phyloP scores from a whole-genome alignment of 495 filamentous ascomycete genomes.

The Jackrogersella multiformis region DNA sequence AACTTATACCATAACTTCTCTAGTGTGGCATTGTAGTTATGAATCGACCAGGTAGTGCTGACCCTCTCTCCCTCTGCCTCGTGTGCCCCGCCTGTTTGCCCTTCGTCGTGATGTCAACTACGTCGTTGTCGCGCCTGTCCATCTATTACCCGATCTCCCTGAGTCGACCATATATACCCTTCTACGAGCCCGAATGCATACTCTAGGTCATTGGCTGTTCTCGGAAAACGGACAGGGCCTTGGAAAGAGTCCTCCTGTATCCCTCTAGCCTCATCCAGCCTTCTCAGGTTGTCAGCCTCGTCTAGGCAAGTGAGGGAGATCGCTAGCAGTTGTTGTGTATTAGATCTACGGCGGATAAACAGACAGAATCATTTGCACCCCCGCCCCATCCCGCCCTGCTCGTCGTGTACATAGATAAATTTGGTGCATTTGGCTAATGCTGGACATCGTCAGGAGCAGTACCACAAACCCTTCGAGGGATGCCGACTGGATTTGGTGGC shows the following conservation, averaged over 20 bases:
- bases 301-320: slow-evolving; percentile 14
- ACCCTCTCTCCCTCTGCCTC: slow-evolving; percentile 45
- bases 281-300: slow-evolving; percentile 31
- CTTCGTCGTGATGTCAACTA: slow-evolving; percentile 38
- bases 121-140: slow-evolving; percentile 22
- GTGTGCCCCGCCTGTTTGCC: slow-evolving; percentile 48
- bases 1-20: slow-evolving; percentile 18
- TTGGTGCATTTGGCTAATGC: slow-evolving; percentile 43
- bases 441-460: slow-evolving; percentile 63
- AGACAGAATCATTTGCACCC: slow-evolving; percentile 5
- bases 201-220: slow-evolving; percentile 4
- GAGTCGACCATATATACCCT: slow-evolving; percentile 4
- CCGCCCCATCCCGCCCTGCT: slow-evolving; percentile 4
- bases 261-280: slow-evolving; percentile 31
- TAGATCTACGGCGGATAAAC: slow-evolving; percentile 12
- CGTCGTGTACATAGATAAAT: not conserved
- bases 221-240: not conserved
- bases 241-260: not conserved
- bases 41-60: slow-evolving; percentile 66
- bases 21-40: slow-evolving; percentile 50
- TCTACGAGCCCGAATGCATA: slow-evolving; percentile 6
- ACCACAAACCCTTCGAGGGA: slow-evolving; percentile 74
- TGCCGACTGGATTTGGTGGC: slow-evolving; percentile 71
- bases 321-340: slow-evolving; percentile 7
- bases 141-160: slow-evolving; percentile 1